phyloP scores from a whole-genome alignment of 2,329 filamentous ascomycete species.

The Aureobasidium namibiae region DNA sequence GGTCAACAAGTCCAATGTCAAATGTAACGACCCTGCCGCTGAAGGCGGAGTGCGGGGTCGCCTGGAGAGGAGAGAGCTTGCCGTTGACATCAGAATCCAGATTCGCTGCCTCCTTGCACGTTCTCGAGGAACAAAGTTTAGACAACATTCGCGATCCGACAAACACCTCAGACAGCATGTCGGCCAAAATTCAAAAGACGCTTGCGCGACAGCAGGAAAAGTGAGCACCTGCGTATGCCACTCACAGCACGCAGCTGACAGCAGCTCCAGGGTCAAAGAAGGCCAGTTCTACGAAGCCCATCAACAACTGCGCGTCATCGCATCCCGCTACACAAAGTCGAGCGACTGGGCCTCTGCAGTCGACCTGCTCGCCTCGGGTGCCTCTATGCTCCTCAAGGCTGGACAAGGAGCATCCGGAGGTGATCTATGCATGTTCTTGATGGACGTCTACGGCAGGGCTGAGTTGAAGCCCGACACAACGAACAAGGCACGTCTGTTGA shows the following conservation, averaged over 20 bases:
- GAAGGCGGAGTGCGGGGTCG: neutral
- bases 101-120: neutral
- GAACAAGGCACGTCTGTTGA: slow-evolving; percentile 65
- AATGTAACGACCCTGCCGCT: neutral
- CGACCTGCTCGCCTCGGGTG: slow-evolving; percentile 77
- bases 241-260: slow-evolving; percentile 15
- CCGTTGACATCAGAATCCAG: neutral
- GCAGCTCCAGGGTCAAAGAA: slow-evolving; percentile 62
- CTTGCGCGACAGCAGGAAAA: slow-evolving; percentile 71
- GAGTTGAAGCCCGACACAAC: slow-evolving; percentile 68
- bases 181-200: slow-evolving; percentile 59
- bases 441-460: slow-evolving; percentile 86
- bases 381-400: slow-evolving; percentile 76
- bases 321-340: slow-evolving; percentile 84
- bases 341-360: slow-evolving; percentile 77
- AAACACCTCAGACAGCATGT: slow-evolving; percentile 16
- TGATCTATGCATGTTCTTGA: slow-evolving; percentile 76
- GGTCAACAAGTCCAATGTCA: neutral
- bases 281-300: slow-evolving; percentile 97
- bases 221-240: slow-evolving; percentile 31
- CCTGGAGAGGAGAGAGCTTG: neutral
- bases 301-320: slow-evolving; percentile 93
- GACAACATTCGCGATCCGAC: neutral
- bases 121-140: neutral
- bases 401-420: slow-evolving; percentile 91